Conservation (phyloP, 495 filamentous ascomycete genomes). For the Aspergillus leporis region DNA sequence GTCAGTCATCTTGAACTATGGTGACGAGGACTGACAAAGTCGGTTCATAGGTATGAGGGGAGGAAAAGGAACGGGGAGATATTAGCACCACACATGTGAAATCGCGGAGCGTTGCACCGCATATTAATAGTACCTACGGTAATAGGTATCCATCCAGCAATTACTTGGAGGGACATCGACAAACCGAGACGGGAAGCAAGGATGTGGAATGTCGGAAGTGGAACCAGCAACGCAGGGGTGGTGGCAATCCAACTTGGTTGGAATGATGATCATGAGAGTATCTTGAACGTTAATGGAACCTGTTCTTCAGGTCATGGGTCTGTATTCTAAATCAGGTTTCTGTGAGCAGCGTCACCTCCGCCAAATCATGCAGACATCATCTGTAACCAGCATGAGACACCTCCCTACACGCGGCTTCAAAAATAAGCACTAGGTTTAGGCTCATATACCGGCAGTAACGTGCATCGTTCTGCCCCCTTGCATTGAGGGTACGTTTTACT, state of each 20-base stretch:
- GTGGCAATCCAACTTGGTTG: not conserved
- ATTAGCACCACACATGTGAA: not conserved
- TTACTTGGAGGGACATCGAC: not conserved
- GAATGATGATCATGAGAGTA: not conserved
- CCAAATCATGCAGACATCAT: not conserved
- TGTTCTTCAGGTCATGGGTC: not conserved
- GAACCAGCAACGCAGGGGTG: conserved; percentile 2
- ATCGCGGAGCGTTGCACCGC: not conserved
- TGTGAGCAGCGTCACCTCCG: not conserved
- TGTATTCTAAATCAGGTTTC: not conserved
- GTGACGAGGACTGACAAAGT: not conserved
- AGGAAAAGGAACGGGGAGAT: not conserved
- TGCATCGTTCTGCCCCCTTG: not conserved
- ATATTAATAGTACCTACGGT: conserved; percentile 5
- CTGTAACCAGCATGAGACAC: not conserved
- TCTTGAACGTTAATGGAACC: conserved; percentile 3
- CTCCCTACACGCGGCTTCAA: not conserved
- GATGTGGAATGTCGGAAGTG: conserved; percentile 3
- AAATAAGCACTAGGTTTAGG: not conserved
- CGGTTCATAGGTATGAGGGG: not conserved
- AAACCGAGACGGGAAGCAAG: conserved; percentile 2
- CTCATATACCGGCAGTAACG: not conserved
- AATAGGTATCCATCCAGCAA: not conserved
- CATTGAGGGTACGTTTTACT: not conserved
- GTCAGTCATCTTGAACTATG: conserved; percentile 4